These are phyloP conservation scores for Sporothrix inflata DNA, from an alignment of 2,329 filamentous ascomycete genomes.

Conservation along the genomic window DNA sequence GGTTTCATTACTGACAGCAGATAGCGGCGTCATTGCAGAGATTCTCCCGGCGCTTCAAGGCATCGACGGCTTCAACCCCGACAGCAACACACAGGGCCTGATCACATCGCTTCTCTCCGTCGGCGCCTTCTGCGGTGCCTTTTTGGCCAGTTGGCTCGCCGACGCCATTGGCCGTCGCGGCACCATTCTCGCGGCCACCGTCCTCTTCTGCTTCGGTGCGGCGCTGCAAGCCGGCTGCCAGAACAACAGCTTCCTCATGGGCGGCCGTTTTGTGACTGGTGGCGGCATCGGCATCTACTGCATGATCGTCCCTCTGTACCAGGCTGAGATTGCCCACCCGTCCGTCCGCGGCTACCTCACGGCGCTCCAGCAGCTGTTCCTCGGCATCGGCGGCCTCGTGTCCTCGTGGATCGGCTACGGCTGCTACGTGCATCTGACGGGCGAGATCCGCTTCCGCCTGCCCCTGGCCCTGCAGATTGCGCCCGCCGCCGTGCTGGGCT, in stretches of 20 bases:
- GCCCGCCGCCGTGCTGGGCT: neutral
- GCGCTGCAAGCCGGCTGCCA: neutral
- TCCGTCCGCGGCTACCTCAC: neutral
- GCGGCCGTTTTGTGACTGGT: neutral
- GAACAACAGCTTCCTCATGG: slow-evolving; percentile 2
- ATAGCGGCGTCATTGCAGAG: neutral
- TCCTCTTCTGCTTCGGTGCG: slow-evolving; percentile 14
- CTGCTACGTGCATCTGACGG: neutral
- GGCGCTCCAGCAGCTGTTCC: neutral
- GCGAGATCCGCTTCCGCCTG: neutral
- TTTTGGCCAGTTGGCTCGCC: slow-evolving; percentile 8
- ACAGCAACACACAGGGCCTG: neutral
- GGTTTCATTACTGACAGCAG: neutral
- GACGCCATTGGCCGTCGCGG: slow-evolving; percentile 8
- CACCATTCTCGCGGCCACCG: neutral
- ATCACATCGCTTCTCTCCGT: neutral
- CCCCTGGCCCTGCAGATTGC: neutral
- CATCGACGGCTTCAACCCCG: neutral
- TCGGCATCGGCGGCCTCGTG: neutral
- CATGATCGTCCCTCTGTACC: slow-evolving; percentile 7
- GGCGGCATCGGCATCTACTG: slow-evolving; percentile 2
- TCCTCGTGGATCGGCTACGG: neutral
- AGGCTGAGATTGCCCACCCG: slow-evolving; percentile 5
- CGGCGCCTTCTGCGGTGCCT: neutral
- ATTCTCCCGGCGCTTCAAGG: neutral